A percentile compares a stretch with the other conserved stretches of the same genome.
phyloP scores from a whole-genome alignment of 2,329 filamentous ascomycete species.

The Cercospora canescens region DNA sequence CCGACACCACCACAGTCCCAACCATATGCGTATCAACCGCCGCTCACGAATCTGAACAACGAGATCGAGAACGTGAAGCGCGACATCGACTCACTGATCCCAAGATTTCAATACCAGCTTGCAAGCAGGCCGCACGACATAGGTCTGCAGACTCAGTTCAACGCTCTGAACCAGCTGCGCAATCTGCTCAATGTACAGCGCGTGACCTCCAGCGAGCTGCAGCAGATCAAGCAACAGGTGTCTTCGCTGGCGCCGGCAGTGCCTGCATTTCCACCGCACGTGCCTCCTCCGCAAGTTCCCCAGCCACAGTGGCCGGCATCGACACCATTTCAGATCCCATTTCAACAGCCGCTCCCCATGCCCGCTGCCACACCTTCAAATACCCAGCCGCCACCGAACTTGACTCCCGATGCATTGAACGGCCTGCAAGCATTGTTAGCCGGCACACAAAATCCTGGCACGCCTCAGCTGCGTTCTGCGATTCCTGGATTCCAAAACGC shows the following conservation, averaged over 20 bases:
- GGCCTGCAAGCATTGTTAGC: constrained; percentile 37
- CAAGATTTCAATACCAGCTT: constrained; percentile 70
- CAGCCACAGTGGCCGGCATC: constrained; percentile 35
- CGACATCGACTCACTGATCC: constrained; percentile 79
- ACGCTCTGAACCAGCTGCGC: constrained; percentile 83
- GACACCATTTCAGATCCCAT: constrained; percentile 32
- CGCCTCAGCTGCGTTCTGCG: constrained; percentile 37
- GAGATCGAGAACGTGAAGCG: constrained; percentile 67
- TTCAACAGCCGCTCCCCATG: constrained; percentile 29
- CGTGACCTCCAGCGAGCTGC: constrained; percentile 77
- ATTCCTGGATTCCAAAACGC: constrained; percentile 33
- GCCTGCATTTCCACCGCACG: constrained; percentile 34
- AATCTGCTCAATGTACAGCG: constrained; percentile 74
- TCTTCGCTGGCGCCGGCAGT: constrained; percentile 68
- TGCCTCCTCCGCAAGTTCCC: constrained; percentile 32
- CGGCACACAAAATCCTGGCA: constrained; percentile 38
- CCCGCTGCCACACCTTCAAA: constrained; percentile 23
- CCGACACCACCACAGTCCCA: constrained; percentile 29
- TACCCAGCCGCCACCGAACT: constrained; percentile 24
- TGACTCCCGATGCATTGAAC: constrained; percentile 34
- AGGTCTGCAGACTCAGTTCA: constrained; percentile 74
- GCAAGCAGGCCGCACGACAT: constrained; percentile 74
- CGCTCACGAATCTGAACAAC: constrained; percentile 14
- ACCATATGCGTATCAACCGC: constrained; percentile 20
- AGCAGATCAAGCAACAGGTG: constrained; percentile 82